Base-by-base conservation (phyloP, 495 filamentous ascomycete genomes). In the Hypoxylon trugodes region DNA sequence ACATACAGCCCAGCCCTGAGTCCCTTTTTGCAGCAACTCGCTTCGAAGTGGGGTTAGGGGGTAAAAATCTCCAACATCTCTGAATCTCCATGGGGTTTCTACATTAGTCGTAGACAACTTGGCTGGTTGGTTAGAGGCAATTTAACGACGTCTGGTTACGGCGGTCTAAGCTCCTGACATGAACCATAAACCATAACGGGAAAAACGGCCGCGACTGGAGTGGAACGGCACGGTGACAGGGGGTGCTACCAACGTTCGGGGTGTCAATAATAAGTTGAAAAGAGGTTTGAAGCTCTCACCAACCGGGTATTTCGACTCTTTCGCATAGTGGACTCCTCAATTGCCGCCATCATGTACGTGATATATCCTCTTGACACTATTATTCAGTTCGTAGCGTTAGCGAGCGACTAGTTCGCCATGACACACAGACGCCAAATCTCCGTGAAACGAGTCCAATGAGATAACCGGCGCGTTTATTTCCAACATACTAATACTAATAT, bases 341-440 rank as follows among this genome's bases (percentile, higher is more conserved):
- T 59, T 53, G 53, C 33, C 41, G 45, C 51, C 32, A 16, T 28
- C 19, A 22, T 13, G 33, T 42, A 4, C 21, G 21, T 48, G 33
- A 2, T 25, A 45, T 46, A 47, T 7, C 37, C 12, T n/a, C n/a
- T n/a, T n/a, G n/a, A n/a, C n/a, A n/a, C n/a, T n/a, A n/a, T n/a
- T n/a, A 63, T 24, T 43, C 21, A 36, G 21, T 25, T 55, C 13
- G 36, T 30, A 42, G 36, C 18, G 22, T n/a, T n/a, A 40, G 12
- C 54, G 49, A 59, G 47, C 38, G n/a, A 30, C 13, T 40, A 46
- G 28, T 32, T 35, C 28, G 25, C 33, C 37, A 15, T 47, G n/a
- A 54, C 49, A 59, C 55, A 65, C 61, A 59, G 61, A 59, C 54
- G 41, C 43, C 61, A 59, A 59, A 59, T 47, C 36, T 59, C 55